phyloP scores from a whole-genome alignment of 192 early-diverging fungal genomes.

The Linnemannia hyalina region DNA sequence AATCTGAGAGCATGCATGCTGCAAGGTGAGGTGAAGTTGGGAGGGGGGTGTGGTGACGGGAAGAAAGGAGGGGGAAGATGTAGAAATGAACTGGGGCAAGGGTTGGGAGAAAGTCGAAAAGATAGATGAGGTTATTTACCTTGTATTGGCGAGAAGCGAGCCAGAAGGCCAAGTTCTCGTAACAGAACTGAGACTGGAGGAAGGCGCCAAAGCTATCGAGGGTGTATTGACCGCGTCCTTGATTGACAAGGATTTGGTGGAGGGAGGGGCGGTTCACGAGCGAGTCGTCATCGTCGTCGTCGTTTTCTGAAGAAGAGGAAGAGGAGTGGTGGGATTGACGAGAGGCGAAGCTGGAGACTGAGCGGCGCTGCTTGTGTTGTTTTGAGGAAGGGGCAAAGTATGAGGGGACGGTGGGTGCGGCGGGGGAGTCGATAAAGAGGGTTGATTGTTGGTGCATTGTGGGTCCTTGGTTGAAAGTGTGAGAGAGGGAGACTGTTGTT shows the following conservation, averaged over 20 bases:
- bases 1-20: constrained; percentile 11
- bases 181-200: constrained; percentile 54
- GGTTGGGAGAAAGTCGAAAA: background rate
- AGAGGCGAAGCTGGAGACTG: constrained; percentile 47
- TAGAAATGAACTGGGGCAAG: background rate
- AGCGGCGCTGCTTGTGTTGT: constrained; percentile 22
- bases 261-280: constrained; percentile 42
- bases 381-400: constrained; percentile 15
- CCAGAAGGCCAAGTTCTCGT: constrained; percentile 58
- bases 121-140: constrained; percentile 16
- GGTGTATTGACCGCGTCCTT: constrained; percentile 54
- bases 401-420: background rate
- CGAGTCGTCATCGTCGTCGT: constrained; percentile 29
- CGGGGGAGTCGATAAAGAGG: constrained; percentile 19
- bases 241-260: constrained; percentile 52
- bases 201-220: constrained; percentile 55
- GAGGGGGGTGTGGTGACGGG: background rate
- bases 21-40: background rate
- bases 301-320: background rate
- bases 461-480: constrained; percentile 25
- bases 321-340: constrained; percentile 1
- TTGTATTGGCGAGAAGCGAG: constrained; percentile 54
- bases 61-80: background rate
- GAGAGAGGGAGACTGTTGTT: constrained; percentile 35
- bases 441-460: constrained; percentile 39